A percentile compares a stretch with the other conserved stretches of the same genome.
Conservation (phyloP, 1,284 basidiomycete species). For the Ustilago loliicola region DNA sequence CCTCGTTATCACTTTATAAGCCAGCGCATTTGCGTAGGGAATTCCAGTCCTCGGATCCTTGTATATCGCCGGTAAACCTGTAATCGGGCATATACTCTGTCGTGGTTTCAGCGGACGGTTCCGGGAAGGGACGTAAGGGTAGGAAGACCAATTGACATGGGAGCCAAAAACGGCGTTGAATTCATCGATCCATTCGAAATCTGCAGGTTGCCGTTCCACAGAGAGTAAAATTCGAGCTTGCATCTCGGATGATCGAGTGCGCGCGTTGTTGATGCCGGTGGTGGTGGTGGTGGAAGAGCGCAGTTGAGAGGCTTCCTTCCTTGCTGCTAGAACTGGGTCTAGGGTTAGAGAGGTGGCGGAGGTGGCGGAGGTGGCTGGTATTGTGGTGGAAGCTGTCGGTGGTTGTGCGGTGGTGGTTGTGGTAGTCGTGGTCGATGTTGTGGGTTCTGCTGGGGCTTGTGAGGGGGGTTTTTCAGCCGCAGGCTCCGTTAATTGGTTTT, state of each 20-base stretch:
- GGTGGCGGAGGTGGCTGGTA: not conserved
- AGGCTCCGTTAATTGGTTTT: no score
- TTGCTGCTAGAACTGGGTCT: conserved; percentile 49
- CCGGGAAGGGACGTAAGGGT: conserved; percentile 70
- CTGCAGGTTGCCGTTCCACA: conserved; percentile 43
- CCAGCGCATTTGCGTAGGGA: conserved; percentile 80
- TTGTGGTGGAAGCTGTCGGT: not conserved
- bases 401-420: not conserved
- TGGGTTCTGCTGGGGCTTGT: no score
- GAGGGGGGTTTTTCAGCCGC: no score
- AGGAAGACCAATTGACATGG: conserved; percentile 72
- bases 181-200: conserved; percentile 76
- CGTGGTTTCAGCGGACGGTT: conserved; percentile 71
- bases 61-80: conserved; percentile 75
- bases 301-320: conserved; percentile 19
- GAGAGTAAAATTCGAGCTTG: conserved; percentile 60
- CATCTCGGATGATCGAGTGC: conserved; percentile 11
- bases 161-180: conserved; percentile 82
- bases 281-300: not conserved
- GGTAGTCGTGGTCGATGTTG: not conserved
- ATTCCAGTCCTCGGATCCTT: conserved; percentile 81
- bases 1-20: conserved; percentile 77
- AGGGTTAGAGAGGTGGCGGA: conserved; percentile 16
- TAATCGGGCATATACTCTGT: conserved; percentile 72
- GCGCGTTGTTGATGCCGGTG: not conserved